Conservation (phyloP, 306 rosid genomes). For the Prunus davidiana region DNA sequence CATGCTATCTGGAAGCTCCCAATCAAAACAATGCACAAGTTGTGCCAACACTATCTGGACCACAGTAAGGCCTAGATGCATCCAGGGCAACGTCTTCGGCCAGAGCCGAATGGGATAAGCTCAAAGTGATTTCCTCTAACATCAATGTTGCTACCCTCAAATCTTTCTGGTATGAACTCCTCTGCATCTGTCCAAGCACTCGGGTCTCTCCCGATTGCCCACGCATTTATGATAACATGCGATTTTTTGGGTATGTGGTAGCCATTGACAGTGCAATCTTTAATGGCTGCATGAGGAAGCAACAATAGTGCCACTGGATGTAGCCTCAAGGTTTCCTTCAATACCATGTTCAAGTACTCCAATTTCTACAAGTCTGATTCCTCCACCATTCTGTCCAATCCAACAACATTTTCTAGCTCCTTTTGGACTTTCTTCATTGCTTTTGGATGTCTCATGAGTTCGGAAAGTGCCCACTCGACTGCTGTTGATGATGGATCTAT, state of each 20-base stretch:
- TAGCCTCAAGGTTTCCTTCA: neutral
- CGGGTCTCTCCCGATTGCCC: slow-evolving; percentile 27
- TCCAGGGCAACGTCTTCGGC: neutral
- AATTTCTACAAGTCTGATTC: too few species aligned
- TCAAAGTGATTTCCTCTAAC: neutral
- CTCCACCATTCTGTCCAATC: too few species aligned
- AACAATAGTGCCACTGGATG: slow-evolving; percentile 1
- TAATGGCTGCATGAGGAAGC: neutral
- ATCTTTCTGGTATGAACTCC: neutral
- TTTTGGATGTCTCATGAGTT: neutral
- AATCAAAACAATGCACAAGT: slow-evolving; percentile 33
- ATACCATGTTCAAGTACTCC: too few species aligned
- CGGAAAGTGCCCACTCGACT: neutral
- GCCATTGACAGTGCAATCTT: neutral
- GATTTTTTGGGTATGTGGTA: neutral
- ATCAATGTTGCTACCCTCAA: neutral
- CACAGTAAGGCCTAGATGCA: neutral
- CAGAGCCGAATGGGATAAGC: neutral
- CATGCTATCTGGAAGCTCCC: slow-evolving; percentile 22
- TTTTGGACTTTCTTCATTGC: too few species aligned
- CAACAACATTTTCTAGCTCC: too few species aligned
- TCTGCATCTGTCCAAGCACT: slow-evolving; percentile 25
- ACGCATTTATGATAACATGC: slow-evolving; percentile 18
- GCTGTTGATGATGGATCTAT: slow-evolving; percentile 1
- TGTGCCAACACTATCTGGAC: slow-evolving; percentile 19